Conservation (phyloP, 129 eudicot genomes). For the Arctium minus region DNA sequence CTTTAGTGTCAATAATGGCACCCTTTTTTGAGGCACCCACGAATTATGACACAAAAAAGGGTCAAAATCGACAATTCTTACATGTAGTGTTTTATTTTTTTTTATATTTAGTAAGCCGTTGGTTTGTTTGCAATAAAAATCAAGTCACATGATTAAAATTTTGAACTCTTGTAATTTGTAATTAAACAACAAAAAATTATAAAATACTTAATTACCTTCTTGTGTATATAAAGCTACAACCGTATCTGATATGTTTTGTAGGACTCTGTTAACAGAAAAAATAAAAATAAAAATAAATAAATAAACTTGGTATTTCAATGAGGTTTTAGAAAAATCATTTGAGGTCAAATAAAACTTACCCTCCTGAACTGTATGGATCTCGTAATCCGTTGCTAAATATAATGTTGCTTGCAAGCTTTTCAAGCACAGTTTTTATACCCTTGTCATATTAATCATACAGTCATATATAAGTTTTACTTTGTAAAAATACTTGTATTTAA, state of each 20-base stretch:
- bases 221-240: conserved; percentile 17
- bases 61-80: too few relatives aligned
- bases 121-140: too few relatives aligned
- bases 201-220: neutral
- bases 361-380: conserved; percentile 45
- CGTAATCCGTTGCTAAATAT: conserved; percentile 37
- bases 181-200: neutral
- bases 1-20: too few relatives aligned
- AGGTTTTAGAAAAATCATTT: neutral
- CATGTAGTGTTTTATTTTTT: too few relatives aligned
- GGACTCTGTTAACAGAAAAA: neutral
- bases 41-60: too few relatives aligned
- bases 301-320: neutral
- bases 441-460: neutral
- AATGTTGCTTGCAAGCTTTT: conserved; percentile 42
- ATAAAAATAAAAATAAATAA: neutral
- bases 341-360: conserved; percentile 10
- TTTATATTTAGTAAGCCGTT: too few relatives aligned
- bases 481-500: neutral
- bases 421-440: conserved; percentile 36
- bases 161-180: neutral
- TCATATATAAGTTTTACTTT: neutral
- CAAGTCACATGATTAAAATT: too few relatives aligned
- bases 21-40: too few relatives aligned
- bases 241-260: conserved; percentile 31